A percentile compares a stretch with the other conserved stretches of the same genome.
Evolutionary conservation across 345 rosid species (phyloP).

Genomic region (Anacardium occidentale): DNA sequence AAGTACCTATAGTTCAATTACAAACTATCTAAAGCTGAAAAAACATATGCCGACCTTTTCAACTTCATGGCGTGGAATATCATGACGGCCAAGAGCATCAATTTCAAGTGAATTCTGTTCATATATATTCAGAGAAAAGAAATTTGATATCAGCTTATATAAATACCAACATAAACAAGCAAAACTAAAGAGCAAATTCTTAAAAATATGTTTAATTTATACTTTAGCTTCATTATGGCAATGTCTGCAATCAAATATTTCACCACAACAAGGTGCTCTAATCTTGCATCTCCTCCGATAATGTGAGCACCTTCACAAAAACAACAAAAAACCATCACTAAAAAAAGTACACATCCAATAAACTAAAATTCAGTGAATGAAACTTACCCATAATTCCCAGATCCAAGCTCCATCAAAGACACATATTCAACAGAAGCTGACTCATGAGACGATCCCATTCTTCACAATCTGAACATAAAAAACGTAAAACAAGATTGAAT

Average conservation of each 20-base stretch:
- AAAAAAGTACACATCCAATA: background rate
- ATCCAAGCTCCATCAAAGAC: constrained; percentile 41
- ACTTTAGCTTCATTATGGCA: constrained; percentile 93
- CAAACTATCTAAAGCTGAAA: constrained; percentile 9
- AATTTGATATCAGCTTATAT: constrained; percentile 9
- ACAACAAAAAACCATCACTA: background rate
- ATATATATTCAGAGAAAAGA: constrained; percentile 6
- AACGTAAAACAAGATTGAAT: background rate
- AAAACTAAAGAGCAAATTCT: background rate
- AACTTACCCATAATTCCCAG: constrained; percentile 66
- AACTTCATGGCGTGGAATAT: constrained; percentile 77
- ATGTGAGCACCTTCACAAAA: constrained; percentile 60
- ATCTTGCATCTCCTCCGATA: constrained; percentile 83
- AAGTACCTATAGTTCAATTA: background rate
- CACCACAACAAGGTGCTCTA: constrained; percentile 81
- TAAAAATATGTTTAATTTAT: background rate
- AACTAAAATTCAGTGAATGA: background rate
- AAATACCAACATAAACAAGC: background rate
- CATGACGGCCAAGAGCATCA: constrained; percentile 53
- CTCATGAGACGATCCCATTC: constrained; percentile 17
- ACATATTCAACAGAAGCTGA: constrained; percentile 11
- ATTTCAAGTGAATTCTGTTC: constrained; percentile 59
- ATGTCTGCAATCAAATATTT: constrained; percentile 81
- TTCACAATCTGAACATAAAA: constrained; percentile 11
- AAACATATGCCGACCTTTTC: constrained; percentile 45